Evolutionary conservation across 2,329 filamentous ascomycete species (phyloP).

Genomic region (Aureobasidium namibiae): DNA sequence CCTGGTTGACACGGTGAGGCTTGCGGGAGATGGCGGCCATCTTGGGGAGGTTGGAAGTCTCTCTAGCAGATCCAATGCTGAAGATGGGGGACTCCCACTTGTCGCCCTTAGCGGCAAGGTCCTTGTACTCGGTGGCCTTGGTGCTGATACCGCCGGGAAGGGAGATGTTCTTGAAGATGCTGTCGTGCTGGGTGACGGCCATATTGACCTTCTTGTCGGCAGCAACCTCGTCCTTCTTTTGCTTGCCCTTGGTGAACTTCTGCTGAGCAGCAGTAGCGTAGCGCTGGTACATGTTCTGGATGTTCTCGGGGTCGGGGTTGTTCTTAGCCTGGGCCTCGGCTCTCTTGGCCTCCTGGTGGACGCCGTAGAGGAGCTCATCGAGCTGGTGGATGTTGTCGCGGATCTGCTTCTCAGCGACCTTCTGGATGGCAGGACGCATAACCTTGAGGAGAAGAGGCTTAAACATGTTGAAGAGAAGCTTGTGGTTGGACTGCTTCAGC

Average conservation of each 20-base stretch:
- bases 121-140: slow-evolving; percentile 90
- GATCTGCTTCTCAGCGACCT: slow-evolving; percentile 82
- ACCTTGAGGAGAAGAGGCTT: slow-evolving; percentile 82
- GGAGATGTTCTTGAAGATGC: slow-evolving; percentile 81
- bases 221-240: slow-evolving; percentile 57
- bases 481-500: slow-evolving; percentile 90
- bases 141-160: slow-evolving; percentile 82
- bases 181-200: slow-evolving; percentile 79
- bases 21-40: slow-evolving; percentile 49
- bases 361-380: slow-evolving; percentile 63
- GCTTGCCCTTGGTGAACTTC: slow-evolving; percentile 64
- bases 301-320: slow-evolving; percentile 59
- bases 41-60: slow-evolving; percentile 62
- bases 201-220: slow-evolving; percentile 71
- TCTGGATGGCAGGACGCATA: slow-evolving; percentile 75
- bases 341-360: slow-evolving; percentile 76
- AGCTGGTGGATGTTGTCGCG: slow-evolving; percentile 70
- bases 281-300: slow-evolving; percentile 76
- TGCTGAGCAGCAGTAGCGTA: slow-evolving; percentile 71
- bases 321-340: slow-evolving; percentile 57
- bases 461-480: slow-evolving; percentile 75
- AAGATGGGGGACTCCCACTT: slow-evolving; percentile 95
- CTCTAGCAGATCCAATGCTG: slow-evolving; percentile 68
- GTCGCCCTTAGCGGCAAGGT: slow-evolving; percentile 79
- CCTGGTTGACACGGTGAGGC: slow-evolving; percentile 40